Conservation (phyloP, 768 basidiomycete species). For the Mrakia gelida region DNA sequence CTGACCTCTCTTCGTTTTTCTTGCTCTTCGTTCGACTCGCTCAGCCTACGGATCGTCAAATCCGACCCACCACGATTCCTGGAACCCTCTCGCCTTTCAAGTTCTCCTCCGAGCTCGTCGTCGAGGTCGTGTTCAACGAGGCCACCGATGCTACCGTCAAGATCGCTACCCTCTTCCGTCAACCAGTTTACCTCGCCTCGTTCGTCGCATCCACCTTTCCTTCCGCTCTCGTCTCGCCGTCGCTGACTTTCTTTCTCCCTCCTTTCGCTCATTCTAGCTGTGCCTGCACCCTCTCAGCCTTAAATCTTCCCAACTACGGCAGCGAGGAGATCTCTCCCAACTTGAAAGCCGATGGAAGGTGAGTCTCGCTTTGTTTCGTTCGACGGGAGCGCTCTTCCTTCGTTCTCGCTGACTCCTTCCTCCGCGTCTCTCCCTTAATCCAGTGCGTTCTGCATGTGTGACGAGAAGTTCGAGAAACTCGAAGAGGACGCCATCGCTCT, state of each 20-base stretch:
- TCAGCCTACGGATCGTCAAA: constrained; percentile 10
- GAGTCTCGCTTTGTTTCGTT: background rate
- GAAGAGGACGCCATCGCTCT: background rate
- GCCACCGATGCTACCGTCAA: background rate
- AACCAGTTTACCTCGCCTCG: background rate
- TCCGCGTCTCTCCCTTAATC: background rate
- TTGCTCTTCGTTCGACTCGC: background rate
- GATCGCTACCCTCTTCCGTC: constrained; percentile 2
- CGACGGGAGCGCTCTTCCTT: no score
- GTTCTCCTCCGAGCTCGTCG: constrained; percentile 22
- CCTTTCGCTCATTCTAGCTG: background rate
- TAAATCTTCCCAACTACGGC: background rate
- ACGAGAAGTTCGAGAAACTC: background rate
- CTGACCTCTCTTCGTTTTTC: background rate
- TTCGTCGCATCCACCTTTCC: background rate
- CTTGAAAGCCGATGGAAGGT: background rate
- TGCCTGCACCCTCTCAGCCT: background rate
- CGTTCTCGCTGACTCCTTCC: background rate
- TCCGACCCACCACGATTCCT: constrained; percentile 24
- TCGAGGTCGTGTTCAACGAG: constrained; percentile 25
- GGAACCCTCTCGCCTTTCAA: background rate
- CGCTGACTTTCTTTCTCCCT: background rate
- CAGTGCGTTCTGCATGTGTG: constrained; percentile 13
- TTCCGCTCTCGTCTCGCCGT: background rate
- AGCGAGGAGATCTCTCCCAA: background rate